phyloP scores from a whole-genome alignment of 2,329 filamentous ascomycete genomes.

The Acrocalymma vagum region DNA sequence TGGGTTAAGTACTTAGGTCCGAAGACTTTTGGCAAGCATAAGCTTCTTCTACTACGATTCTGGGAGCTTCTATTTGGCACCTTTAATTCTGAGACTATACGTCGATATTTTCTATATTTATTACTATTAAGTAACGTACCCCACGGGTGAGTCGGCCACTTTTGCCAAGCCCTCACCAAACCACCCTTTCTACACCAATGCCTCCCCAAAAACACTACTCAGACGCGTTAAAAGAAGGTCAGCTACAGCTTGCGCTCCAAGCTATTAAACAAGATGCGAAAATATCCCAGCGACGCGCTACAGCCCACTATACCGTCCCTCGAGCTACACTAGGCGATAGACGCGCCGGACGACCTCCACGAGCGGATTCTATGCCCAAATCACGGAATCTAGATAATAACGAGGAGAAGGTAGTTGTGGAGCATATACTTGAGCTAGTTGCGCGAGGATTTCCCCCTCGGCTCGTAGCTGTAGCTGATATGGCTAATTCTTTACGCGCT shows the following conservation, averaged over 20 bases:
- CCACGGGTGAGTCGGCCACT: neutral
- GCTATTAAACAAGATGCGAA: conserved; percentile 5
- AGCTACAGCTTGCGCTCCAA: conserved; percentile 7
- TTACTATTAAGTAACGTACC: conserved; percentile 6
- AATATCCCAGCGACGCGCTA: conserved; percentile 5
- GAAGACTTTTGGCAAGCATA: no score
- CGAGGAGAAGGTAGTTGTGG: conserved; percentile 4
- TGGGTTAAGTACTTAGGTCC: no score
- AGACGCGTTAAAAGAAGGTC: conserved; percentile 1
- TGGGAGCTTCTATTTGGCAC: no score
- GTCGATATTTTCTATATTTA: no score
- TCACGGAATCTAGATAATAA: conserved; percentile 1
- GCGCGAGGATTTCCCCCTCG: conserved; percentile 5
- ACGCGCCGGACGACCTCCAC: conserved; percentile 3
- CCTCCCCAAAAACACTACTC: conserved; percentile 21
- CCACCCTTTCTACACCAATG: conserved; percentile 1
- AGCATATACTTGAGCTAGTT: neutral
- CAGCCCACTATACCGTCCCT: conserved; percentile 6
- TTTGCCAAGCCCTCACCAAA: conserved; percentile 1
- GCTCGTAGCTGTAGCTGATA: conserved; percentile 4
- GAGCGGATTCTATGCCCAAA: neutral
- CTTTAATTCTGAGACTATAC: no score
- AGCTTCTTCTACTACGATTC: no score
- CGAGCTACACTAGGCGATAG: neutral
- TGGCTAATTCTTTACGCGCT: conserved; percentile 9